A percentile compares a stretch with the other conserved stretches of the same genome.
phyloP scores from a whole-genome alignment of 352 stramenopile genomes.

The Aphanomyces cochlioides region DNA sequence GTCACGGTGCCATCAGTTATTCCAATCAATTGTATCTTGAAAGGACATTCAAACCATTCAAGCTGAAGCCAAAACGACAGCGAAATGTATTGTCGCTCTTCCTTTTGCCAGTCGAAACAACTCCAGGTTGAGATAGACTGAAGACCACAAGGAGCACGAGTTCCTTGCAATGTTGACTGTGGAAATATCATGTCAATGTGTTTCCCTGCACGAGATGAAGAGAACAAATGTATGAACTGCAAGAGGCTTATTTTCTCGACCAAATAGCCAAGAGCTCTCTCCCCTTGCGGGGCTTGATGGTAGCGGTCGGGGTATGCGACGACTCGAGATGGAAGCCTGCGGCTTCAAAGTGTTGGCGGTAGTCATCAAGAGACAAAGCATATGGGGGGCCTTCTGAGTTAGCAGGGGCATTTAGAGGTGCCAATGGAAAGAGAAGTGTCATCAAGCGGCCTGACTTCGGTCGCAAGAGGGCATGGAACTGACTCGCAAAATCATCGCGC shows the following conservation, averaged over 20 bases:
- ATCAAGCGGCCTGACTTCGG: not conserved
- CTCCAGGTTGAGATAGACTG: too few species aligned
- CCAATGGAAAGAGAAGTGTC: conserved; percentile 19
- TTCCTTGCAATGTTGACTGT: too few species aligned
- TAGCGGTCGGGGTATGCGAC: not conserved
- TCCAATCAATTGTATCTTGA: too few species aligned
- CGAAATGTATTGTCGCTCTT: too few species aligned
- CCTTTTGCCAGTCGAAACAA: too few species aligned
- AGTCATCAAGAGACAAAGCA: conserved; percentile 11
- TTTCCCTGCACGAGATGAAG: too few species aligned
- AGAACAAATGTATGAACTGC: not conserved
- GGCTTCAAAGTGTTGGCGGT: not conserved
- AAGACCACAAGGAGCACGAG: too few species aligned
- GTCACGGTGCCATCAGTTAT: too few species aligned
- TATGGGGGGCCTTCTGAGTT: not conserved
- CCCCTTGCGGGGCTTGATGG: conserved; percentile 8
- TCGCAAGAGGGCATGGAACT: conserved; percentile 18
- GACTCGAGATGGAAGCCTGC: conserved; percentile 6
- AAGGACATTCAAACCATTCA: too few species aligned
- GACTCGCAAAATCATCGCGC: not conserved
- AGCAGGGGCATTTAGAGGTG: too few species aligned
- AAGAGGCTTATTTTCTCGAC: not conserved
- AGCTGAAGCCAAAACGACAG: too few species aligned
- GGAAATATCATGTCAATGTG: too few species aligned
- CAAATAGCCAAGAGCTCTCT: conserved; percentile 15